phyloP scores from a whole-genome alignment of 2,329 filamentous ascomycete genomes.

The Pleomassaria siparia region DNA sequence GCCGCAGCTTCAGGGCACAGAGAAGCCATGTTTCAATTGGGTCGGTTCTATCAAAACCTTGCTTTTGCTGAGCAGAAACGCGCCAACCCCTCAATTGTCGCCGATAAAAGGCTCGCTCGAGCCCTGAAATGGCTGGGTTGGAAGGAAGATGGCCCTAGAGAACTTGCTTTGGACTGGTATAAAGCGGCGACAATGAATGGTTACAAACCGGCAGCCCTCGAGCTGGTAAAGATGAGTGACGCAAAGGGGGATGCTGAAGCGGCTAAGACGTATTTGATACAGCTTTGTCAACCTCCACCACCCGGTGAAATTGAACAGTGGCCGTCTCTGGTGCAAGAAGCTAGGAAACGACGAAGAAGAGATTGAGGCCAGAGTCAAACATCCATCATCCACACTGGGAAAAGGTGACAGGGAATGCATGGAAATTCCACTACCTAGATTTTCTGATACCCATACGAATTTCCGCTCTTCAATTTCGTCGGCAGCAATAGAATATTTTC shows the following conservation, averaged over 20 bases:
- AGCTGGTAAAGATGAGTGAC: slow-evolving; percentile 25
- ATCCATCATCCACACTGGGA: neutral
- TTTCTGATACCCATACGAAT: neutral
- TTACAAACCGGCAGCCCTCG: slow-evolving; percentile 31
- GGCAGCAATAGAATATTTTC: neutral
- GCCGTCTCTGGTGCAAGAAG: slow-evolving; percentile 25
- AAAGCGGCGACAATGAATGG: slow-evolving; percentile 25
- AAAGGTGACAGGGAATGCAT: neutral
- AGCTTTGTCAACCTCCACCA: slow-evolving; percentile 19
- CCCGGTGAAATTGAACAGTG: slow-evolving; percentile 26
- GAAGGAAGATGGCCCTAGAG: slow-evolving; percentile 15
- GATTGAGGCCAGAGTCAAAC: neutral
- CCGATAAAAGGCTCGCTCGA: slow-evolving; percentile 13
- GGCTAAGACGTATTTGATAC: slow-evolving; percentile 15
- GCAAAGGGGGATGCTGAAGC: slow-evolving; percentile 16
- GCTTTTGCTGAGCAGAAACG: slow-evolving; percentile 14
- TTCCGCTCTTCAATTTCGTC: neutral
- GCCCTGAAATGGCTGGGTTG: slow-evolving; percentile 29
- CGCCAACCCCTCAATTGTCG: slow-evolving; percentile 10
- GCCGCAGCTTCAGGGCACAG: slow-evolving; percentile 46
- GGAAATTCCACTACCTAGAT: neutral
- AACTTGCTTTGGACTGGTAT: slow-evolving; percentile 35
- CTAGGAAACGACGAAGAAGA: slow-evolving; percentile 21
- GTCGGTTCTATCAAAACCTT: slow-evolving; percentile 43
- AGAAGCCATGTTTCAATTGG: slow-evolving; percentile 43